Base-by-base conservation (phyloP, 768 basidiomycete genomes). In the Leccinum subtestaceum region DNA sequence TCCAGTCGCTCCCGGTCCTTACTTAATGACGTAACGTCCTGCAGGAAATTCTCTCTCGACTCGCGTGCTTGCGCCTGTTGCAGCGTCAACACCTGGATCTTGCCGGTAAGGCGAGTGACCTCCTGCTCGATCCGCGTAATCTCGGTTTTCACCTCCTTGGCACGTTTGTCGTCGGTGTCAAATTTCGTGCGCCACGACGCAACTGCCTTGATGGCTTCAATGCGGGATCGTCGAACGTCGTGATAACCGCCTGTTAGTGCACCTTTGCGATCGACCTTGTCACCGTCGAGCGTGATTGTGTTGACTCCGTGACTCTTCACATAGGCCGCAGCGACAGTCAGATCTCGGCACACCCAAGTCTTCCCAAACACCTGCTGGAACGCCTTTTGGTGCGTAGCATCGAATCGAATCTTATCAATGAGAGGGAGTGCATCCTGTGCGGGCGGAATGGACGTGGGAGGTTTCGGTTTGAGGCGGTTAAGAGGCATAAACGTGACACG, bases 401-500 rank as follows among this genome's bases (percentile, higher is more conserved):
- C 89, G 69, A 85, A 98, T 2, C 80, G 80, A 56, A 99, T 82
- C 70, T 94, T 95, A 61, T 85, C 81, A 31, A 99, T 80, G 50
- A 94, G 84, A 1, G 91, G 91, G 55, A 91, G 86, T 0, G 88
- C 87, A 60, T 92, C 89, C 59, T 86, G 82, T 0, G 86, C 88
- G 49, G 81, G 83, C 9, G 88, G 88, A 19, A 84, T 77, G 12
- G 66, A 68, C 0, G 82, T 78, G 1, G 80, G 77, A 38, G 80
- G 80, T 62, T 90, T 92, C 55, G 90, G 89, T 65, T 89, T 88
- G 59, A 99, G 85, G 13, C 97, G 89, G 73, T 98, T 98, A 43
- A 99, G 83, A 19, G 97, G 97, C 89, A 99, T 95, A 76, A 98
- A 98, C 0, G 97, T 99, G 8, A 99, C 91, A 53, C 97, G 87